phyloP scores from a whole-genome alignment of 2,329 filamentous ascomycete species.

The Cercospora brassicicola region DNA sequence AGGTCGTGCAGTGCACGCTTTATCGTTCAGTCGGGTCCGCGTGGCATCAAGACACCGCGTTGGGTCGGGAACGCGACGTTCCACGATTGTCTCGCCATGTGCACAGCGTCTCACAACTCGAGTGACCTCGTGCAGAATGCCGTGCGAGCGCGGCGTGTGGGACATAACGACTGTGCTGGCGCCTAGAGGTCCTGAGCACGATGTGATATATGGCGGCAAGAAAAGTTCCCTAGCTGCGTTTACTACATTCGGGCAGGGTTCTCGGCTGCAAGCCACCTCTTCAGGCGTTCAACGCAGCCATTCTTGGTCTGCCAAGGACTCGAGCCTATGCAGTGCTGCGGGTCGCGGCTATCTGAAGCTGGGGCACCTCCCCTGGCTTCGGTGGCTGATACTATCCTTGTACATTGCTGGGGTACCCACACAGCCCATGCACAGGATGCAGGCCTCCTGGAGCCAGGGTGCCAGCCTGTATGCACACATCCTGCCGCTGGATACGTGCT shows the following conservation, averaged over 20 bases:
- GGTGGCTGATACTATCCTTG: constrained; percentile 15
- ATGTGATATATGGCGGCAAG: neutral
- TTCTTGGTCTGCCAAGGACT: constrained; percentile 11
- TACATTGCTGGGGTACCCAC: constrained; percentile 11
- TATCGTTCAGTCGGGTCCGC: constrained; percentile 11
- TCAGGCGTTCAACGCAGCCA: constrained; percentile 14
- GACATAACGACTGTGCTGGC: constrained; percentile 5
- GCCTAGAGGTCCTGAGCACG: neutral
- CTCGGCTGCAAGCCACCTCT: constrained; percentile 10
- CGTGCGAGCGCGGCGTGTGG: constrained; percentile 11
- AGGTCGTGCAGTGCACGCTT: constrained; percentile 7
- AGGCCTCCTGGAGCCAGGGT: constrained; percentile 6
- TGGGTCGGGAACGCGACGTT: constrained; percentile 14
- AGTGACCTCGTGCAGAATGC: constrained; percentile 15
- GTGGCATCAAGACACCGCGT: constrained; percentile 11
- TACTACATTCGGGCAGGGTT: constrained; percentile 7
- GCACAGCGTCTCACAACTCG: constrained; percentile 14
- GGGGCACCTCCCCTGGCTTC: constrained; percentile 9
- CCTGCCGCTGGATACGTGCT: constrained; percentile 11
- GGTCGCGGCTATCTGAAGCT: constrained; percentile 11
- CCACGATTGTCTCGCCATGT: constrained; percentile 21
- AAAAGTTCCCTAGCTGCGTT: constrained; percentile 11
- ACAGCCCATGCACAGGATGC: constrained; percentile 6
- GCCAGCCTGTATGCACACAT: constrained; percentile 3
- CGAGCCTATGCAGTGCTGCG: constrained; percentile 2